Evolutionary conservation across 495 filamentous ascomycete genomes (phyloP).

Genomic region (Daldinia grandis): DNA sequence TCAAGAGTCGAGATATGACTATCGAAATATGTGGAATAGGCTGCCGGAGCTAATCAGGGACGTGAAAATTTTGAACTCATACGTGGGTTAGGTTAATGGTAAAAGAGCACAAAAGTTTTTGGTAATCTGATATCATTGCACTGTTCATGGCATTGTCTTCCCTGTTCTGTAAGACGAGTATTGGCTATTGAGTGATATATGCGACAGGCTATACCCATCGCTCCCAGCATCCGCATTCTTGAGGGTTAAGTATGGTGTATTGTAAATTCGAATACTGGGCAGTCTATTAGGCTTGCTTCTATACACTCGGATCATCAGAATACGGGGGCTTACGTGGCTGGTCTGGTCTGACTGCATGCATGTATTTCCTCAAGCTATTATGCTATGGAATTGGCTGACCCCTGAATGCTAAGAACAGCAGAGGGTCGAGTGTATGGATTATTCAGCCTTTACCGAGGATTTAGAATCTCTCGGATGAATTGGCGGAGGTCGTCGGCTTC

Average conservation of each 20-base stretch:
- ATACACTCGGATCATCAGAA: not conserved
- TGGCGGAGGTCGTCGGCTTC: conserved; percentile 51
- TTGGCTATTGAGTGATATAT: not conserved
- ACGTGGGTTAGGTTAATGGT: not conserved
- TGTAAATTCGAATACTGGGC: not conserved
- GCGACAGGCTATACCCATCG: not conserved
- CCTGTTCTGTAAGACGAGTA: not conserved
- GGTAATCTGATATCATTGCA: not conserved
- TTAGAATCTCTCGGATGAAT: conserved; percentile 50
- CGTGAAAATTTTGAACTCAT: not conserved
- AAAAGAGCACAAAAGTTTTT: not conserved
- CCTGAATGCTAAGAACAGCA: not conserved
- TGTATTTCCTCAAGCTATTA: not conserved
- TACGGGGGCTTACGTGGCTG: not conserved
- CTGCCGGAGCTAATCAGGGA: conserved; percentile 36
- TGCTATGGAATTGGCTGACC: not conserved
- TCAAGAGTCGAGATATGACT: conserved; percentile 39
- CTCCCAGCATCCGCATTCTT: not conserved
- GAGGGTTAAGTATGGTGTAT: not conserved
- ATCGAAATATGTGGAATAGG: conserved; percentile 43
- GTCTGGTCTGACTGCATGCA: not conserved
- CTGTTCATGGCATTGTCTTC: not conserved
- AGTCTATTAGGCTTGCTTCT: not conserved
- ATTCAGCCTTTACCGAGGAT: conserved; percentile 3
- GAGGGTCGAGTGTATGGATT: not conserved